Evolutionary conservation across 2,329 filamentous ascomycete genomes (phyloP).

Genomic region (Kalmusia sp.): DNA sequence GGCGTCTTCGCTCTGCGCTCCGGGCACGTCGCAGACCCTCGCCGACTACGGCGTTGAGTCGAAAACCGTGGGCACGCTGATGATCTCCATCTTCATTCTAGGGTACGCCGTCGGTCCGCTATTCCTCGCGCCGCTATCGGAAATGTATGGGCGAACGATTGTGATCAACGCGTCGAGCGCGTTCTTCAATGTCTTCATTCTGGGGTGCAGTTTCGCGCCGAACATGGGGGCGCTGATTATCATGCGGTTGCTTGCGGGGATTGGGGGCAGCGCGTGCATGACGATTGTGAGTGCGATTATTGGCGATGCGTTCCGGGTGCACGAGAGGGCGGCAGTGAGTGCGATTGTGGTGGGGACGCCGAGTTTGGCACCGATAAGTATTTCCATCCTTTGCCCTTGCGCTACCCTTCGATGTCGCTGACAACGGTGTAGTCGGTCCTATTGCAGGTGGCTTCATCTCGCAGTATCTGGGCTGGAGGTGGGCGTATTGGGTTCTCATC

Average conservation of each 20-base stretch:
- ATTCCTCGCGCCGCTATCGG: constrained; percentile 66
- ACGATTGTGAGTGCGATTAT: constrained; percentile 22
- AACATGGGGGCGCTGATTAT: constrained; percentile 22
- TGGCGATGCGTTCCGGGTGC: constrained; percentile 18
- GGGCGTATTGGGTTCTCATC: constrained; percentile 15
- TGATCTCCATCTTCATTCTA: constrained; percentile 70
- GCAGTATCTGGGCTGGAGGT: constrained; percentile 19
- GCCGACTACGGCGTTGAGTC: constrained; percentile 25
- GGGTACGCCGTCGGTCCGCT: constrained; percentile 68
- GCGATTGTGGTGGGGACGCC: constrained; percentile 21
- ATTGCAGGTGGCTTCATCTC: constrained; percentile 18
- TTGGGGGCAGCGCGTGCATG: constrained; percentile 22
- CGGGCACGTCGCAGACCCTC: constrained; percentile 24
- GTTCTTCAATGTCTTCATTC: constrained; percentile 46
- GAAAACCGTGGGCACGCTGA: constrained; percentile 60
- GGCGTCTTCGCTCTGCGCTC: constrained; percentile 33
- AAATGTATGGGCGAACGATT: constrained; percentile 61
- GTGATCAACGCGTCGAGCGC: constrained; percentile 46
- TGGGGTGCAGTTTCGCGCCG: constrained; percentile 17
- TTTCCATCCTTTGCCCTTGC: not conserved
- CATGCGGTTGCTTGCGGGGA: constrained; percentile 21
- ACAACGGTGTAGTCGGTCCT: constrained; percentile 12
- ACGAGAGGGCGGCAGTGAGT: constrained; percentile 19
- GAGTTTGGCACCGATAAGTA: constrained; percentile 20
- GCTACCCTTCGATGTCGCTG: not conserved